A percentile compares a stretch with the other conserved stretches of the same genome.
Conservation (phyloP, 805 yeast species). For the Candida sakaeoensis region DNA sequence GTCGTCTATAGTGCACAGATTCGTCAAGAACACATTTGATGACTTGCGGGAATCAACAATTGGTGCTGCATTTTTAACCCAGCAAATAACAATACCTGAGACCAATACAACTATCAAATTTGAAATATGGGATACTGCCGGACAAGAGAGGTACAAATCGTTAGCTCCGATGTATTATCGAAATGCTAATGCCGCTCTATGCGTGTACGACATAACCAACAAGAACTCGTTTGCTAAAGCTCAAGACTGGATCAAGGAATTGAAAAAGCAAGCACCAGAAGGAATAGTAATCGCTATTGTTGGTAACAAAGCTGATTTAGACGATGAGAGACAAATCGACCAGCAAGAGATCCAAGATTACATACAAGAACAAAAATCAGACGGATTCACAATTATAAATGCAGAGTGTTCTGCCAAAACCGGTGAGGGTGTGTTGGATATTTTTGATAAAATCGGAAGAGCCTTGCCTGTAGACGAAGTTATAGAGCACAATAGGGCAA, state of each 20-base stretch:
- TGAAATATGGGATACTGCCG: constrained; percentile 95
- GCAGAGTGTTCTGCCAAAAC: constrained; percentile 44
- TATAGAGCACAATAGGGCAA: constrained; percentile 21
- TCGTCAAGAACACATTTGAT: constrained; percentile 70
- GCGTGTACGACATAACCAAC: constrained; percentile 73
- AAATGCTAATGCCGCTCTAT: constrained; percentile 65
- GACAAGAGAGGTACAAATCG: constrained; percentile 55
- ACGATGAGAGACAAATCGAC: constrained; percentile 42
- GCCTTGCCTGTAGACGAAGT: constrained; percentile 42
- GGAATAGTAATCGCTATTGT: constrained; percentile 75
- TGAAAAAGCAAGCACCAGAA: constrained; percentile 74
- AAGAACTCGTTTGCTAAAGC: constrained; percentile 66
- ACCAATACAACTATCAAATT: constrained; percentile 54
- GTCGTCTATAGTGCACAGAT: constrained; percentile 53
- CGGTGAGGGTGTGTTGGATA: constrained; percentile 42
- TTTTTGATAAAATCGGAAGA: constrained; percentile 36
- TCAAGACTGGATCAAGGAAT: constrained; percentile 72
- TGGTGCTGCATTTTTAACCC: constrained; percentile 81
- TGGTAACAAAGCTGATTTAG: constrained; percentile 75
- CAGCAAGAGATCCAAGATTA: constrained; percentile 47
- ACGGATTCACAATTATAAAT: constrained; percentile 26
- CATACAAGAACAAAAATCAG: constrained; percentile 42
- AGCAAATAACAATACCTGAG: constrained; percentile 54
- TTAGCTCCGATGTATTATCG: constrained; percentile 46
- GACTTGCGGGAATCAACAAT: constrained; percentile 75